phyloP scores from a whole-genome alignment of 2,329 filamentous ascomycete species.

The Diaporthe sp. region DNA sequence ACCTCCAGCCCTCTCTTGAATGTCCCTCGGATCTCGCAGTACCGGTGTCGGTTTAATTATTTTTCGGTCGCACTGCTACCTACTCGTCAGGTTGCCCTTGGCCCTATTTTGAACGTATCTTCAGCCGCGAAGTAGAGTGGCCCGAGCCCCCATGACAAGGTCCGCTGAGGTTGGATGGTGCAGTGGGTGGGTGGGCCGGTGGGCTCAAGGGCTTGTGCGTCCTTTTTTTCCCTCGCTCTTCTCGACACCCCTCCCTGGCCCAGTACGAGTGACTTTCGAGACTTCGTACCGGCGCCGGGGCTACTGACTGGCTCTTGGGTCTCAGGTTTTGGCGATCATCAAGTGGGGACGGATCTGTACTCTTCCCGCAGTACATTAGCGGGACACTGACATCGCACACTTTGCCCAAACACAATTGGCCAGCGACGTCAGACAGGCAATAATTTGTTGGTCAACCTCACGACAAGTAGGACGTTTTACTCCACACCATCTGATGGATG shows the following conservation, averaged over 20 bases:
- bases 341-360: slow-evolving; percentile 36
- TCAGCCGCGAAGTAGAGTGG: slow-evolving; percentile 24
- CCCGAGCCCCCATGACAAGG: slow-evolving; percentile 23
- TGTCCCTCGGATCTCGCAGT: slow-evolving; percentile 3
- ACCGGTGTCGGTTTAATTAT: slow-evolving; percentile 28
- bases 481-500: background rate
- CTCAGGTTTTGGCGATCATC: slow-evolving; percentile 33
- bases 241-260: slow-evolving; percentile 21
- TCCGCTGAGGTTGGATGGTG: slow-evolving; percentile 12
- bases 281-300: slow-evolving; percentile 25
- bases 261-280: slow-evolving; percentile 16
- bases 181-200: background rate
- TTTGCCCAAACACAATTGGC: slow-evolving; percentile 4
- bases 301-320: slow-evolving; percentile 35
- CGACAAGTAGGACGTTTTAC: background rate
- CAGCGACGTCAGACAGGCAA: background rate
- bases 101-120: slow-evolving; percentile 1
- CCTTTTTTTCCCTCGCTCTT: slow-evolving; percentile 33
- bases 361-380: slow-evolving; percentile 35
- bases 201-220: slow-evolving; percentile 34
- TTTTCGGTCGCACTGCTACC: slow-evolving; percentile 18
- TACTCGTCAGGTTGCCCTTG: background rate
- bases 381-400: slow-evolving; percentile 21
- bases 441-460: slow-evolving; percentile 3
- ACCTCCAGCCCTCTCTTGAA: background rate